Conservation (phyloP, 169 alveolate genomes). For the Plasmodium coatneyi region DNA sequence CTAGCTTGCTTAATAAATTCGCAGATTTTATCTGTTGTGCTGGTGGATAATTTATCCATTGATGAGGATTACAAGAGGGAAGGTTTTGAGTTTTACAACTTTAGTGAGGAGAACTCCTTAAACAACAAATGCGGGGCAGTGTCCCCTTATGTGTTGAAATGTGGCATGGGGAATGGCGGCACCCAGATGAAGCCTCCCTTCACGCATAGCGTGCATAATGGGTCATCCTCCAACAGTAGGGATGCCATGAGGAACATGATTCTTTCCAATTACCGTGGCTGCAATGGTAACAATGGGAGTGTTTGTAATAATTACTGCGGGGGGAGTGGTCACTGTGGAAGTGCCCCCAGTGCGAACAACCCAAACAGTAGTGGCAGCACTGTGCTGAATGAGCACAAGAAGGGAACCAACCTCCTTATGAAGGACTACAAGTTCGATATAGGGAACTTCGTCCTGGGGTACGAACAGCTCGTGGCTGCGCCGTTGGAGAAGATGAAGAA, state of each 20-base stretch:
- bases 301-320: background rate
- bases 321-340: background rate
- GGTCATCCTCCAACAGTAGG: background rate
- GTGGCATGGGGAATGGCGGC: background rate
- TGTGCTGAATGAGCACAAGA: background rate
- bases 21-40: conserved; percentile 78
- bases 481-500: conserved; percentile 76
- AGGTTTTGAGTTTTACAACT: background rate
- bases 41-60: conserved; percentile 78
- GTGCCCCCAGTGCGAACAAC: background rate
- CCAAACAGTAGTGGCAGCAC: background rate
- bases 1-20: conserved; percentile 78
- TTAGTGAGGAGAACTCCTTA: background rate
- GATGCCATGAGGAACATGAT: conserved; percentile 5
- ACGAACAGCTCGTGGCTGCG: conserved; percentile 75
- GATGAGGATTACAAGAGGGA: conserved; percentile 41
- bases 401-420: background rate
- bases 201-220: background rate
- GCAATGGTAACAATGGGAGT: background rate
- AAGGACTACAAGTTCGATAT: conserved; percentile 27
- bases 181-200: conserved; percentile 3
- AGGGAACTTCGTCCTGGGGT: conserved; percentile 78
- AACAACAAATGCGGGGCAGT: background rate
- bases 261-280: background rate
- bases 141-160: background rate